Conservation (phyloP, 2,329 filamentous ascomycete species). For the Teratosphaeriaceae sp. region DNA sequence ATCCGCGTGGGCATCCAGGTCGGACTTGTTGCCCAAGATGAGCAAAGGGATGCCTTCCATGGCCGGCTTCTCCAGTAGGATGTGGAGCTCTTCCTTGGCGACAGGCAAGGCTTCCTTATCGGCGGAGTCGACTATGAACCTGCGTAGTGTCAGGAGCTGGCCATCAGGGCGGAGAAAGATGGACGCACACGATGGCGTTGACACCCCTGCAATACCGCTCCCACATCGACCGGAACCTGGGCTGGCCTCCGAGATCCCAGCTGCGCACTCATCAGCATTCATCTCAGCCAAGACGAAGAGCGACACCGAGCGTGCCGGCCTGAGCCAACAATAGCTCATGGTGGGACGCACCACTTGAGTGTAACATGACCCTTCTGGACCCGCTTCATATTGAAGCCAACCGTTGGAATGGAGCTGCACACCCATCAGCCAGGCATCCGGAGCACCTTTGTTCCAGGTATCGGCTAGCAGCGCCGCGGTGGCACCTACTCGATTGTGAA, state of each 20-base stretch:
- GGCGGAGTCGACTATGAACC: conserved; percentile 94
- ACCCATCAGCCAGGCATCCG: conserved; percentile 11
- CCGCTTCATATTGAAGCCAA: conserved; percentile 98
- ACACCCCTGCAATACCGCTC: conserved; percentile 97
- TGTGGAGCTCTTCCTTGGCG: conserved; percentile 87
- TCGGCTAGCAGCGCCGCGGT: conserved; percentile 14
- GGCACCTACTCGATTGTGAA: conserved; percentile 91
- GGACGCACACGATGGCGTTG: conserved; percentile 78
- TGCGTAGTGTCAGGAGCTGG: conserved; percentile 24
- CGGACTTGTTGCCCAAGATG: conserved; percentile 95
- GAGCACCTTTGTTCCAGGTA: conserved; percentile 10
- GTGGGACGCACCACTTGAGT: conserved; percentile 69
- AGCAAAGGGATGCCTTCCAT: conserved; percentile 86
- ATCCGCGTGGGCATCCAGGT: conserved; percentile 80
- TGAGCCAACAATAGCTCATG: neutral
- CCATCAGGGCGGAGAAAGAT: neutral
- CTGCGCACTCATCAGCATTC: conserved; percentile 31
- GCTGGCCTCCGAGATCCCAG: conserved; percentile 97
- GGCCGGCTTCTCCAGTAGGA: conserved; percentile 75
- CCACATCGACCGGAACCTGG: conserved; percentile 98
- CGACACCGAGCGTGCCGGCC: neutral
- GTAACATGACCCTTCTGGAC: conserved; percentile 98
- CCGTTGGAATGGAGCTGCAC: conserved; percentile 88
- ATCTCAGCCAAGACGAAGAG: neutral
- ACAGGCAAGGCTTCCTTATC: conserved; percentile 73